These are phyloP conservation scores for Cutaneotrichosporon cavernicola DNA, from an alignment of 1,284 basidiomycete species.

Conservation along the genomic window DNA sequence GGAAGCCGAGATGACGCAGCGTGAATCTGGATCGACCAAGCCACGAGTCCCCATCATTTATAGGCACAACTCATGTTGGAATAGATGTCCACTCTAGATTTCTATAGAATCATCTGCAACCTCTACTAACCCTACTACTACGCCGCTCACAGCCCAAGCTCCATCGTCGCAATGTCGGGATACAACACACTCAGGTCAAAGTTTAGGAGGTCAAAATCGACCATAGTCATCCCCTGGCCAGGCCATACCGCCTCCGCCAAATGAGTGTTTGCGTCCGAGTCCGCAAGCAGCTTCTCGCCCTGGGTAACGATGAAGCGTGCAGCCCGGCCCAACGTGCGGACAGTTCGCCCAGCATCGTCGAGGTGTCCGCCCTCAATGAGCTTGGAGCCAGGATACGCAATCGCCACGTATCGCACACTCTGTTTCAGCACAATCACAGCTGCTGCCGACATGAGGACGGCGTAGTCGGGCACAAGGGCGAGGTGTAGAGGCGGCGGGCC, in stretches of 20 bases:
- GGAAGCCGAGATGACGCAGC: too few species aligned
- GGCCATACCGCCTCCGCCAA: neutral
- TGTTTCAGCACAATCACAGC: slow-evolving; percentile 14
- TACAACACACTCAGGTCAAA: slow-evolving; percentile 20
- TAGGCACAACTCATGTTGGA: too few species aligned
- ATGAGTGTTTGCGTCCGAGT: neutral
- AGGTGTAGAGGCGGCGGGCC: neutral
- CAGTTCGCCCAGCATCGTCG: slow-evolving; percentile 8
- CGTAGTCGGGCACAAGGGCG: slow-evolving; percentile 11
- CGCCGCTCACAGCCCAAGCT: neutral
- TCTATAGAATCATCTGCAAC: too few species aligned
- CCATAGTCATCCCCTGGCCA: neutral
- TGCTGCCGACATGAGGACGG: neutral
- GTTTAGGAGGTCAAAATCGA: slow-evolving; percentile 22
- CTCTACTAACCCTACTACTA: too few species aligned
- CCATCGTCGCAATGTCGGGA: slow-evolving; percentile 13
- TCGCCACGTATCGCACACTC: slow-evolving; percentile 14
- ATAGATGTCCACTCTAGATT: too few species aligned
- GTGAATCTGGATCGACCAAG: too few species aligned
- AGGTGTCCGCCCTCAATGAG: slow-evolving; percentile 9
- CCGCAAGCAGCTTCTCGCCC: neutral
- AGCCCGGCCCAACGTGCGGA: neutral
- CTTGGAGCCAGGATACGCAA: slow-evolving; percentile 7
- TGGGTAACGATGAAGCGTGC: slow-evolving; percentile 14
- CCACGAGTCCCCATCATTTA: too few species aligned